These are phyloP conservation scores for Karstenula rhodostoma DNA, from an alignment of 2,329 filamentous ascomycete genomes.

Conservation along the genomic window DNA sequence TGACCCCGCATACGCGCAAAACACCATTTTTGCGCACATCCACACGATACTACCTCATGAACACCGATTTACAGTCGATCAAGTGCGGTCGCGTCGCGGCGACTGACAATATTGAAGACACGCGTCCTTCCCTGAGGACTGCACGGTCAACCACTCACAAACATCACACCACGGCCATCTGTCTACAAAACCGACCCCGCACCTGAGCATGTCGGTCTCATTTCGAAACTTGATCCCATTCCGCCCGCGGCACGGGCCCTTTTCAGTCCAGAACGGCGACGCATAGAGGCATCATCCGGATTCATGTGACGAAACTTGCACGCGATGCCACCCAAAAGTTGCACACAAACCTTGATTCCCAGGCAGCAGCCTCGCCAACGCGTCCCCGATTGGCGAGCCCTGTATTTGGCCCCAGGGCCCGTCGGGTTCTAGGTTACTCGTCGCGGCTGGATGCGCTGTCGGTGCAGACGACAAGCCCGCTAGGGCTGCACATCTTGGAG, in stretches of 20 bases:
- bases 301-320: conserved; percentile 11
- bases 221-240: conserved; percentile 4
- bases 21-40: conserved; percentile 7
- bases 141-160: background rate
- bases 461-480: conserved; percentile 27
- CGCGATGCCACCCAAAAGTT: conserved; percentile 16
- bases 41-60: background rate
- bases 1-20: conserved; percentile 9
- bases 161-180: background rate
- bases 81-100: background rate
- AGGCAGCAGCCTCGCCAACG: conserved; percentile 29
- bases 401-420: conserved; percentile 29
- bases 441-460: conserved; percentile 46
- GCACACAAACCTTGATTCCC: conserved; percentile 31
- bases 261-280: background rate
- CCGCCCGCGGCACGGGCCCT: conserved; percentile 1
- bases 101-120: conserved; percentile 2
- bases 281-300: background rate
- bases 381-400: conserved; percentile 34
- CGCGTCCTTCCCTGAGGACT: conserved; percentile 3
- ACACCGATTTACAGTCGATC: conserved; percentile 1
- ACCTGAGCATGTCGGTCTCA: conserved; percentile 4
- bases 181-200: conserved; percentile 2
- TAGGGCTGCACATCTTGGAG: conserved; percentile 19
- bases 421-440: conserved; percentile 25